A percentile compares a stretch with the other conserved stretches of the same genome.
phyloP scores from a whole-genome alignment of 345 rosid species.

The Gossypium ekmanianum region DNA sequence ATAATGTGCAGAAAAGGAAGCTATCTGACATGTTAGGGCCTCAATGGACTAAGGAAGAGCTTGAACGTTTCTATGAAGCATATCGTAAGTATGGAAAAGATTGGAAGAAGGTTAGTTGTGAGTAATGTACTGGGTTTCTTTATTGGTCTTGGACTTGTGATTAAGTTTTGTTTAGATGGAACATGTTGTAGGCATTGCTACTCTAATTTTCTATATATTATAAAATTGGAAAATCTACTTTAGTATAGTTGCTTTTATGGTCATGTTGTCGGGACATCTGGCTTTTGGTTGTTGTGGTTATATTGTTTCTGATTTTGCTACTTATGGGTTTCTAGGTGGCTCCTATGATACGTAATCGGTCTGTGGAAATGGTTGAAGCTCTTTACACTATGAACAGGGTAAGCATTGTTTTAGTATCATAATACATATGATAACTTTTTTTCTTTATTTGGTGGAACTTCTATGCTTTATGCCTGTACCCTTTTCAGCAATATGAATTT shows the following conservation, averaged over 20 bases:
- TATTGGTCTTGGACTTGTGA: background rate
- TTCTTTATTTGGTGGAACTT: constrained; percentile 5
- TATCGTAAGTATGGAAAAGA: constrained; percentile 73
- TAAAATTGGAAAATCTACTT: background rate
- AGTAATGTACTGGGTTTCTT: background rate
- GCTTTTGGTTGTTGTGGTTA: constrained; percentile 13
- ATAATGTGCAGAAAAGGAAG: constrained; percentile 60
- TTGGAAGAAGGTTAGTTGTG: constrained; percentile 68
- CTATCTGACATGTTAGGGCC: constrained; percentile 78
- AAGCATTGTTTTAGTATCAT: constrained; percentile 16
- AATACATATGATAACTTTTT: background rate
- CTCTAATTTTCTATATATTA: background rate
- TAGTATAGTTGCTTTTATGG: constrained; percentile 4
- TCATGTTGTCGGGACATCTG: constrained; percentile 10
- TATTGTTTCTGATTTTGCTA: constrained; percentile 6
- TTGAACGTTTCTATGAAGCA: constrained; percentile 68
- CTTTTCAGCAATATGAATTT: background rate
- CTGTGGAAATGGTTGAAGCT: constrained; percentile 74
- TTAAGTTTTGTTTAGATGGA: constrained; percentile 2
- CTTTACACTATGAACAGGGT: constrained; percentile 76
- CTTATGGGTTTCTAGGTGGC: constrained; percentile 51
- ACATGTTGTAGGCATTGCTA: background rate
- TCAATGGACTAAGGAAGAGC: constrained; percentile 79
- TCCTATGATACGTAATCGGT: constrained; percentile 47
- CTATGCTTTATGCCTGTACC: background rate